A percentile compares a stretch with the other conserved stretches of the same genome.
These are phyloP conservation scores for Mesembryanthemum crystallinum DNA, from an alignment of 148 eudicot genomes.

Conservation along the genomic window DNA sequence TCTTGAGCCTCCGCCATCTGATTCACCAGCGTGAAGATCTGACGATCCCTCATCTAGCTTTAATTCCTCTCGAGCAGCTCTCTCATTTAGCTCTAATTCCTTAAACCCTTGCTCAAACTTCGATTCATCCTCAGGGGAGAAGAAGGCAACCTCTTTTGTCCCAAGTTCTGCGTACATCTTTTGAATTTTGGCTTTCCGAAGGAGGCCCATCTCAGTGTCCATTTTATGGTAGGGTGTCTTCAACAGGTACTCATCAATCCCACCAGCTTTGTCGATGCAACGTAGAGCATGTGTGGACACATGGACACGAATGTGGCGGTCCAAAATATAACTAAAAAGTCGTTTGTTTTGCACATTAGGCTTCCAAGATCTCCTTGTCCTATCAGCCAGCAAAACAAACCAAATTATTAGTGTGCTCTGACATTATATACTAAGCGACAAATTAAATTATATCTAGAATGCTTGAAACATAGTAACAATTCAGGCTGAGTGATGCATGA, in stretches of 20 bases:
- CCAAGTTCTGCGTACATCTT: slow-evolving; percentile 89
- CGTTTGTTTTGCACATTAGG: slow-evolving; percentile 87
- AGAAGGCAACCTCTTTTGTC: slow-evolving; percentile 69
- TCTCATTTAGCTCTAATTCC: slow-evolving; percentile 51
- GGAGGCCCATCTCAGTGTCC: slow-evolving; percentile 90
- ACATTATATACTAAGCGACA: too few relatives aligned
- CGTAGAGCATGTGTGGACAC: slow-evolving; percentile 93
- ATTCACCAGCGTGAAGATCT: slow-evolving; percentile 10
- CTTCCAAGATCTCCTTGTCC: slow-evolving; percentile 86
- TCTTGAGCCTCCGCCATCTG: slow-evolving; percentile 28
- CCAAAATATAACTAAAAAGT: slow-evolving; percentile 82
- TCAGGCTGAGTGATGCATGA: too few relatives aligned
- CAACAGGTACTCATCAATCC: slow-evolving; percentile 89
- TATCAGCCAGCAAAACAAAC: slow-evolving; percentile 22
- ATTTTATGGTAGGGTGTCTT: slow-evolving; percentile 93
- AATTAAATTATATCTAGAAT: too few relatives aligned
- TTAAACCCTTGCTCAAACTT: slow-evolving; percentile 68
- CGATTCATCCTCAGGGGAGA: slow-evolving; percentile 76
- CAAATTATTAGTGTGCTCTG: not conserved
- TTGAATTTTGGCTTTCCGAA: slow-evolving; percentile 89
- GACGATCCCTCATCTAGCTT: slow-evolving; percentile 28
- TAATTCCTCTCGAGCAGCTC: slow-evolving; percentile 41
- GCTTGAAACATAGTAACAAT: too few relatives aligned
- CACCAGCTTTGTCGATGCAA: slow-evolving; percentile 97
- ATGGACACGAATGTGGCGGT: slow-evolving; percentile 80